Conservation (phyloP, 805 yeast genomes). For the Candida tallmaniae region DNA sequence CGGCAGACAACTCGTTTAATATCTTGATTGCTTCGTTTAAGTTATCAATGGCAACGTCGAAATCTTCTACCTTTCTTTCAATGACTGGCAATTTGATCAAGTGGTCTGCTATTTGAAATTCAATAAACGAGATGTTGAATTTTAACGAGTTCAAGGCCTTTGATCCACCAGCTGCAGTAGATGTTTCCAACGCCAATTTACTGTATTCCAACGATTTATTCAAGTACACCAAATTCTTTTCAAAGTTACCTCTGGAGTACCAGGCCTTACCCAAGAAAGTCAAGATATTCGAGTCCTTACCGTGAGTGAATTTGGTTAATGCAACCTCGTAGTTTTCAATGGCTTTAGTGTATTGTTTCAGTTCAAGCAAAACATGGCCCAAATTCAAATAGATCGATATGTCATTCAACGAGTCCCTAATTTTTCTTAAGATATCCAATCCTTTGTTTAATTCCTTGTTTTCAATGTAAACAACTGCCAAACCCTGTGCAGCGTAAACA, state of each 20-base stretch:
- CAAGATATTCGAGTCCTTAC: constrained; percentile 60
- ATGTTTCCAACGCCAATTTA: constrained; percentile 45
- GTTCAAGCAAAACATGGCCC: constrained; percentile 82
- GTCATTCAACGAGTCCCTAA: constrained; percentile 85
- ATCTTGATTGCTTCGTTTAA: constrained; percentile 58
- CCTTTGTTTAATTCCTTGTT: constrained; percentile 72
- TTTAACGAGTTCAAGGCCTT: constrained; percentile 39
- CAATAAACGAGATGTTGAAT: constrained; percentile 80
- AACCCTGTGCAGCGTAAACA: constrained; percentile 96
- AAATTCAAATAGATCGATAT: constrained; percentile 77
- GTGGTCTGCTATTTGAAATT: constrained; percentile 83
- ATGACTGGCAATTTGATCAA: constrained; percentile 55
- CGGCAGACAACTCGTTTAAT: constrained; percentile 53
- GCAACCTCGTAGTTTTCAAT: constrained; percentile 88
- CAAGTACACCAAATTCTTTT: constrained; percentile 58
- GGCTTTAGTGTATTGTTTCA: constrained; percentile 78
- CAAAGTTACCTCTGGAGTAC: constrained; percentile 71
- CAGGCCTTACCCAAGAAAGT: constrained; percentile 84
- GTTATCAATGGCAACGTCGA: constrained; percentile 51
- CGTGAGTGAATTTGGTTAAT: constrained; percentile 56
- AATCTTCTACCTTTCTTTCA: constrained; percentile 58
- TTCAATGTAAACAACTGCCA: constrained; percentile 90
- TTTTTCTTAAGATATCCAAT: constrained; percentile 78
- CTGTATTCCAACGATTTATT: constrained; percentile 61
- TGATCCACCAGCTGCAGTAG: constrained; percentile 15